Percentiles rank a stretch among this genome's conserved stretches.
Conservation (phyloP, 1,284 basidiomycete species). For the Pseudozyma tsukubaensis region DNA sequence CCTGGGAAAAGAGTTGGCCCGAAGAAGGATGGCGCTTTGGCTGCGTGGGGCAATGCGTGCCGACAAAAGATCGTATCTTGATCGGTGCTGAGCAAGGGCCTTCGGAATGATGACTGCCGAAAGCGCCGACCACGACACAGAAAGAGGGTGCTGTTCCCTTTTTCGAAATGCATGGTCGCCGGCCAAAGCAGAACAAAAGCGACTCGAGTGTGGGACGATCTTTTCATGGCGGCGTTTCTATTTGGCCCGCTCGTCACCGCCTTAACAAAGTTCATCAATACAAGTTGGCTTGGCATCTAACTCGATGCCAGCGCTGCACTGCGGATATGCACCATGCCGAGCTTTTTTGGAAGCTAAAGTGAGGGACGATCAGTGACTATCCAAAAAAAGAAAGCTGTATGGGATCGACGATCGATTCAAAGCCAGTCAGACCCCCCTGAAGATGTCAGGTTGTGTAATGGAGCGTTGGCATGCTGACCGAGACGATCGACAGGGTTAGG, state of each 20-base stretch:
- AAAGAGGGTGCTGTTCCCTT: conserved; percentile 9
- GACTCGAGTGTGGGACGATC: conserved; percentile 23
- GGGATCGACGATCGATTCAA: no score
- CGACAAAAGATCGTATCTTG: no score
- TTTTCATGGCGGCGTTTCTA: background rate
- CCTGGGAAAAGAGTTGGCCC: no score
- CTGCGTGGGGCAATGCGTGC: no score
- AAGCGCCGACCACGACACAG: conserved; percentile 1
- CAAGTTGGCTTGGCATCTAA: background rate
- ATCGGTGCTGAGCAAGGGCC: background rate
- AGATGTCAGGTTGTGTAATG: background rate
- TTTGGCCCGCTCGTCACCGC: conserved; percentile 4
- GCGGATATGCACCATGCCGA: no score
- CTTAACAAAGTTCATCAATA: background rate
- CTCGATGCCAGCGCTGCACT: no score
- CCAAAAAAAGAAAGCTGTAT: no score
- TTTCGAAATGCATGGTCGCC: background rate
- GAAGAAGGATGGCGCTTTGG: no score
- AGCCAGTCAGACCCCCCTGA: no score
- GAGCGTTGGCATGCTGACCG: background rate
- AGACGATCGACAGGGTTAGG: conserved; percentile 17
- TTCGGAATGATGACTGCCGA: conserved; percentile 10
- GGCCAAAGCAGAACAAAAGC: conserved; percentile 7
- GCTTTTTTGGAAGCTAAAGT: no score
- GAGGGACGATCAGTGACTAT: no score